A percentile compares a stretch with the other conserved stretches of the same genome.
These are phyloP conservation scores for Entophlyctis luteolus DNA, from an alignment of 192 early-diverging fungal genomes.

Conservation along the genomic window DNA sequence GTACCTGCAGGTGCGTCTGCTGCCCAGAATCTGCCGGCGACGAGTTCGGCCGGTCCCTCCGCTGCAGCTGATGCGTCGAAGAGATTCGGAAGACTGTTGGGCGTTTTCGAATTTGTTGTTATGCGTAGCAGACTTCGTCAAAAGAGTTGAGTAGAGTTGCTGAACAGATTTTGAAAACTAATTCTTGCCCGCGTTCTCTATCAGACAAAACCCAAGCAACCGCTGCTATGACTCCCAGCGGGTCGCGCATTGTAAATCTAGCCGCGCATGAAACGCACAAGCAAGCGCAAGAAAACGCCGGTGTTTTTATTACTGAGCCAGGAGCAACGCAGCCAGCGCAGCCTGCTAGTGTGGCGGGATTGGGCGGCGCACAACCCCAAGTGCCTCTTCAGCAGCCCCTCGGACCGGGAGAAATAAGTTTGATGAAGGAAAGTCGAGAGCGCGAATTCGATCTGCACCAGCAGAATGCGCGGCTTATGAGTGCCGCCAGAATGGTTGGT, in stretches of 20 bases:
- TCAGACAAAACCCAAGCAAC: background rate
- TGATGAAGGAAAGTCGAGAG: constrained; percentile 35
- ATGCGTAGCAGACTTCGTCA: constrained; percentile 12
- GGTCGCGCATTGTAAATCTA: constrained; percentile 28
- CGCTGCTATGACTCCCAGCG: constrained; percentile 8
- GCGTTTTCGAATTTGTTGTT: constrained; percentile 27
- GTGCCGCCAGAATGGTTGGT: constrained; percentile 6
- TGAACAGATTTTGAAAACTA: background rate
- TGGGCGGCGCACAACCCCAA: no score
- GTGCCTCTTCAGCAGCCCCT: constrained; percentile 16
- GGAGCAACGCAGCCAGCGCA: no score
- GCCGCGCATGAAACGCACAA: constrained; percentile 38
- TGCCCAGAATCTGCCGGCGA: no score
- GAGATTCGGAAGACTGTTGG: constrained; percentile 12
- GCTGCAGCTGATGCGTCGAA: constrained; percentile 28
- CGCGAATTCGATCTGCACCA: constrained; percentile 16
- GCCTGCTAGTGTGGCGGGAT: no score
- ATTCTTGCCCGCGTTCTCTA: background rate
- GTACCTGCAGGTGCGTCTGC: no score
- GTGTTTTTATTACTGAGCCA: no score
- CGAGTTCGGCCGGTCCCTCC: no score
- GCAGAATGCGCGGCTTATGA: constrained; percentile 15
- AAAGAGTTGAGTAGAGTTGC: background rate
- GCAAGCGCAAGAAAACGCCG: constrained; percentile 35
- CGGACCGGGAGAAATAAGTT: constrained; percentile 21